Base-by-base conservation (phyloP, 2,329 filamentous ascomycete genomes). In the Talaromyces rugulosus region DNA sequence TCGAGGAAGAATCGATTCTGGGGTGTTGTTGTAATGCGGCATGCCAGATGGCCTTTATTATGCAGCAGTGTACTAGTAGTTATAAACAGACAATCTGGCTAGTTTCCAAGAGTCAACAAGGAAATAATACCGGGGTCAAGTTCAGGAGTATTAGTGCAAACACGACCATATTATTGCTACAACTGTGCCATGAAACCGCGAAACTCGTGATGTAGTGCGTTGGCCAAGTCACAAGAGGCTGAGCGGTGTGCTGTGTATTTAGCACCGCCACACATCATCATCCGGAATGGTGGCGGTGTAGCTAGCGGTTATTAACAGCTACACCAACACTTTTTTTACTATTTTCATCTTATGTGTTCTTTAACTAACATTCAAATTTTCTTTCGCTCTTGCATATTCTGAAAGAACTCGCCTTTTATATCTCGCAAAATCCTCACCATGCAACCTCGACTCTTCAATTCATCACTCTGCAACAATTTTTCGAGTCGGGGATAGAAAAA, bases 1-100 rank as follows among this genome's bases (percentile, higher is more conserved):
- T 62, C 93, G 89, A 62, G 83, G 84, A 62, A 97, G 81, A 31
- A 89, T 79, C 23, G 90, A 89, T 80, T 97, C 93, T 66, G 94
- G 93, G 0, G 92, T 96, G 72, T 88, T 84, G 60, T 83, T 78
- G 65, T 87, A 83, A 75, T 87, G 87, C 63, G 87, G 84, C 87
- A 90, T 90, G 54, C 53, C 59, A 63, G 36, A 30, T 31, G 50
- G 14, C 6, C 28, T 27, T 12, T 23, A 47, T 47, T 23, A 4
- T 47, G 18, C 18, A 23, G 44, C n/a, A 47, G 44, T 18, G 18
- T 23, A 11, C n/a, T 4, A 23, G 42, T 47, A 23, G 42, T 14
- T 47, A n/a, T 47, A 23, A 11, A n/a, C 16, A 8, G 44, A 47
- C n/a, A 27, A 18, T 5, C 7, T 47, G 16, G 23, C 11, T 47